Conservation (phyloP, 2,329 filamentous ascomycete genomes). For the Intubia oerlemansii region DNA sequence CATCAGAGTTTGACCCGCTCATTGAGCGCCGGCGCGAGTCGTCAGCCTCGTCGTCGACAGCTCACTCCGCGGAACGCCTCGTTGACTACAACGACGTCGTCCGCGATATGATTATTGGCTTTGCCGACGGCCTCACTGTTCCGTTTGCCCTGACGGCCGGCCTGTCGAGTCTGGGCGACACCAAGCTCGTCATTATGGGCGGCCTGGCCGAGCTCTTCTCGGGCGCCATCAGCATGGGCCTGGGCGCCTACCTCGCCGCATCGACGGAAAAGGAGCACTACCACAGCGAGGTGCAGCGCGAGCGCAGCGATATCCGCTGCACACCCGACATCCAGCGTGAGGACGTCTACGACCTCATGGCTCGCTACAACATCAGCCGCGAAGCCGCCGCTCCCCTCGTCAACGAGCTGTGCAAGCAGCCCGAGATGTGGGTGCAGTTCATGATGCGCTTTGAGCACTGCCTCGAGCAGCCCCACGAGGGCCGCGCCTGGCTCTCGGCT, state of each 20-base stretch:
- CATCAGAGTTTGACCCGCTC: constrained; percentile 8
- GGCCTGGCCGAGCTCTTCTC: constrained; percentile 57
- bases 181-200: constrained; percentile 46
- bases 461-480: constrained; percentile 21
- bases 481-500: constrained; percentile 31
- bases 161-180: constrained; percentile 42
- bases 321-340: constrained; percentile 22
- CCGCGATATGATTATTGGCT: constrained; percentile 50
- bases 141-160: constrained; percentile 63
- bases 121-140: constrained; percentile 60
- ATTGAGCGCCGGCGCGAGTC: constrained; percentile 8
- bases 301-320: constrained; percentile 18
- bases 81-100: constrained; percentile 23
- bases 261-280: constrained; percentile 31
- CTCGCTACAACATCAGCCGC: constrained; percentile 22
- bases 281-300: constrained; percentile 24
- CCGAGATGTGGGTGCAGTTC: constrained; percentile 30
- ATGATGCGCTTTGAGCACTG: constrained; percentile 37
- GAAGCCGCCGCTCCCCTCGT: constrained; percentile 23
- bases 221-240: constrained; percentile 57
- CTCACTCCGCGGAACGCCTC: constrained; percentile 8
- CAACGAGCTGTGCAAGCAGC: constrained; percentile 24
- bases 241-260: constrained; percentile 52
- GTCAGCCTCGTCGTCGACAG: constrained; percentile 1
- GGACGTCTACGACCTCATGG: constrained; percentile 25